Base-by-base conservation (phyloP, 2,329 filamentous ascomycete genomes). In the Endoconidiophora polonica region DNA sequence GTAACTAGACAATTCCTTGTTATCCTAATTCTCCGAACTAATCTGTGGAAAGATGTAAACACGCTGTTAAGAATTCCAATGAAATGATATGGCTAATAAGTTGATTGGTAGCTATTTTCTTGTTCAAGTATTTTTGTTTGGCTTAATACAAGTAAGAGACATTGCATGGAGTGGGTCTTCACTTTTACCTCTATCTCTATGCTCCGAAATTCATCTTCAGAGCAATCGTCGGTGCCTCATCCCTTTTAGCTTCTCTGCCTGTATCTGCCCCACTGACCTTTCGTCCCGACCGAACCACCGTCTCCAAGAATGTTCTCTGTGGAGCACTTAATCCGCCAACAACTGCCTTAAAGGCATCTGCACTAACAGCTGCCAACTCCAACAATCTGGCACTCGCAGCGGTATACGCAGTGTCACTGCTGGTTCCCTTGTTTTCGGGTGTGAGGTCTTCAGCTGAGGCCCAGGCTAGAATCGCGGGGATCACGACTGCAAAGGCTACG, bases 201-300 rank as follows among this genome's bases (percentile, higher is more conserved):
- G 68, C 66, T 4, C 77, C 77, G 72, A 98, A 96, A 63, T 94
- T 74, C 84, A 96, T 93, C 73, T 93, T 91, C 60, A 98, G 65
- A 49, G 86, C 86, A 71, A 98, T 98, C 55, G 71, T 91, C 10
- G 91, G 91, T 63, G 77, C 77, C 20, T 45, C 51, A 10, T 45
- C 40, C 16, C 69, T 66, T 52, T 66, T 69, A 46, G 64, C 65
- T 41, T 65, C 59, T 2, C 54, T 58, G 49, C 61, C 63, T 57
- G 68, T 66, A 60, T 59, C 61, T 57, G 59, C 57, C 58, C 62
- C 66, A 56, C 63, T 60, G 58, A 50, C 63, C 63, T 60, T 62
- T 57, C 72, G 67, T 57, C 75, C 67, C 47, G 80, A 80, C 62
- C 78, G 75, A 54, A 94, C 76, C 14, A 94, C 80, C 56, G 80